Conservation (phyloP, 257 asterid genomes). For the Solanum arcanum region DNA sequence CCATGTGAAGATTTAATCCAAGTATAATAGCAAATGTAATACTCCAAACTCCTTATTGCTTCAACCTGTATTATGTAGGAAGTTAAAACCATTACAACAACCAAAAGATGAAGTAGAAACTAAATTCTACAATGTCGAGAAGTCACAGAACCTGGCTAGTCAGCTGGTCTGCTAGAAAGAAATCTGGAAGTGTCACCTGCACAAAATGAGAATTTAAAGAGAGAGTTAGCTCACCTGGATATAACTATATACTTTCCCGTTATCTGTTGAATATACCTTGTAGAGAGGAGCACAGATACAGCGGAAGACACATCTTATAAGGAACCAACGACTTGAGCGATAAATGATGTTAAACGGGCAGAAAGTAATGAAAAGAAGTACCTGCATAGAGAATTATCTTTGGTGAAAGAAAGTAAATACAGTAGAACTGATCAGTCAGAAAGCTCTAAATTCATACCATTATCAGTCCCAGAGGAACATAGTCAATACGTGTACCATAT, state of each 20-base stretch:
- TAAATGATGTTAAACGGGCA: slow-evolving; percentile 61
- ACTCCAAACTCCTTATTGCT: slow-evolving; percentile 72
- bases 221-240: neutral
- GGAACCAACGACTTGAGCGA: slow-evolving; percentile 65
- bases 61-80: slow-evolving; percentile 40
- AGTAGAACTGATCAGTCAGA: neutral
- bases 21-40: slow-evolving; percentile 63
- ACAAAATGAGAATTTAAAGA: neutral
- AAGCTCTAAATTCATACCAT: slow-evolving; percentile 27
- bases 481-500: slow-evolving; percentile 35
- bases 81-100: slow-evolving; percentile 1
- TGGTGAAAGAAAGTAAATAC: neutral
- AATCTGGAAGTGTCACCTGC: slow-evolving; percentile 66
- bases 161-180: slow-evolving; percentile 71
- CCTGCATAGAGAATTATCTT: slow-evolving; percentile 25
- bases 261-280: slow-evolving; percentile 25
- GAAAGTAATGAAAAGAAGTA: slow-evolving; percentile 29
- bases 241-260: neutral
- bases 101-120: neutral
- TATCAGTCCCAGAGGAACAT: slow-evolving; percentile 61
- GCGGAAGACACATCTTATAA: slow-evolving; percentile 39
- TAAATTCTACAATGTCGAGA: neutral
- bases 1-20: slow-evolving; percentile 22
- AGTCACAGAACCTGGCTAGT: slow-evolving; percentile 61
- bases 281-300: slow-evolving; percentile 79